Conservation (phyloP, 805 yeast species). For the Wickerhamomyces silvicola region DNA sequence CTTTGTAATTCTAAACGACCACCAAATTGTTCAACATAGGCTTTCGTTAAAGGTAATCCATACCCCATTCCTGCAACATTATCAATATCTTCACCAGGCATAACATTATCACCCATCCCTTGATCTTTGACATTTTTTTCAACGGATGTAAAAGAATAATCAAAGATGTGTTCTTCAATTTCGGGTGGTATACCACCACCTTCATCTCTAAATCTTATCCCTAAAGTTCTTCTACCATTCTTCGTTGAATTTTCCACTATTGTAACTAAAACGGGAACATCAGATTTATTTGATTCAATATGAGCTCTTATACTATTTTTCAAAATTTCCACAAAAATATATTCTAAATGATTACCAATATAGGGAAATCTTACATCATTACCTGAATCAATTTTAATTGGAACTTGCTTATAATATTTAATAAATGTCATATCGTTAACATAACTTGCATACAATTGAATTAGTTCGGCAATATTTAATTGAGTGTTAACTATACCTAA, state of each 20-base stretch:
- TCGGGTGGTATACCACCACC: conserved; percentile 84
- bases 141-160: conserved; percentile 81
- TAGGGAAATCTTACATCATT: conserved; percentile 64
- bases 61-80: conserved; percentile 93
- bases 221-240: conserved; percentile 32
- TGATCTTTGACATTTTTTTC: conserved; percentile 48
- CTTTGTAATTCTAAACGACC: conserved; percentile 66
- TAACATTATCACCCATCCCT: conserved; percentile 44
- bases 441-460: conserved; percentile 59
- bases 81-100: conserved; percentile 65
- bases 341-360: conserved; percentile 82
- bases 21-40: conserved; percentile 67
- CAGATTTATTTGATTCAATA: conserved; percentile 50
- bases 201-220: conserved; percentile 72
- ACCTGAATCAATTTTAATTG: conserved; percentile 51
- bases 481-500: conserved; percentile 64
- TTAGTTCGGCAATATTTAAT: conserved; percentile 54
- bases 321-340: conserved; percentile 76
- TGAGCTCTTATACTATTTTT: conserved; percentile 88
- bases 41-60: conserved; percentile 80
- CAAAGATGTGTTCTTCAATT: conserved; percentile 63
- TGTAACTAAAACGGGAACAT: conserved; percentile 40
- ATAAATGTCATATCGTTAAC: conserved; percentile 80
- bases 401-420: conserved; percentile 74
- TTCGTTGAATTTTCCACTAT: conserved; percentile 28